Evolutionary conservation across 371 early-diverging fungal species (phyloP).

Genomic region (Lichtheimia hyalospora): DNA sequence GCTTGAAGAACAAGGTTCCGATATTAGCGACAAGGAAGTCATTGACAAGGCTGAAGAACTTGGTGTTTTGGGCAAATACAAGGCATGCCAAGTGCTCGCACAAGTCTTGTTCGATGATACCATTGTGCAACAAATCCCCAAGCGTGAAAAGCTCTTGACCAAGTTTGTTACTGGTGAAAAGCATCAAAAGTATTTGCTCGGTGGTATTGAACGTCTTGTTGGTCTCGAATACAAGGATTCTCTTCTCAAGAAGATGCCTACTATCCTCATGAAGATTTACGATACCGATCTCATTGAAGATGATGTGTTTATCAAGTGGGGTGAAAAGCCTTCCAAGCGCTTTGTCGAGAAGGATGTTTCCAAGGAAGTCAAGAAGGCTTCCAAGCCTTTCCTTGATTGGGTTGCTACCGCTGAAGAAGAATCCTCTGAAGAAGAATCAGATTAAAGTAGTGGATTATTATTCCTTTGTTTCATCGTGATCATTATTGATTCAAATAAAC

Average conservation of each 20-base stretch:
- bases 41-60: slow-evolving; percentile 78
- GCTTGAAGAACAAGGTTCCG: slow-evolving; percentile 54
- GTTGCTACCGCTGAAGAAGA: slow-evolving; percentile 66
- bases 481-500: too few species aligned
- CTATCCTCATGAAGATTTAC: slow-evolving; percentile 86
- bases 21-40: slow-evolving; percentile 67
- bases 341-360: slow-evolving; percentile 79
- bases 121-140: slow-evolving; percentile 60
- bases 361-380: slow-evolving; percentile 80
- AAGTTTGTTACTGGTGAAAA: slow-evolving; percentile 79
- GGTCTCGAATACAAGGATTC: slow-evolving; percentile 62
- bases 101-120: slow-evolving; percentile 74
- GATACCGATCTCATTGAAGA: slow-evolving; percentile 92
- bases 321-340: slow-evolving; percentile 85
- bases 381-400: slow-evolving; percentile 92
- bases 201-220: slow-evolving; percentile 91
- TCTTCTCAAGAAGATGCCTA: slow-evolving; percentile 73
- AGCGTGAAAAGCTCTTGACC: slow-evolving; percentile 64
- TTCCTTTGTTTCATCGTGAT: too few species aligned
- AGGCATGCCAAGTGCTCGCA: slow-evolving; percentile 71
- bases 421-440: slow-evolving; percentile 35
- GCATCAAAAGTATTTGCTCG: slow-evolving; percentile 85
- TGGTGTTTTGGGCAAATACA: slow-evolving; percentile 74
- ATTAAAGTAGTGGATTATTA: slow-evolving; percentile 1
- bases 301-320: slow-evolving; percentile 88